phyloP scores from a whole-genome alignment of 805 yeast genomes.

The Candida odintsovae region DNA sequence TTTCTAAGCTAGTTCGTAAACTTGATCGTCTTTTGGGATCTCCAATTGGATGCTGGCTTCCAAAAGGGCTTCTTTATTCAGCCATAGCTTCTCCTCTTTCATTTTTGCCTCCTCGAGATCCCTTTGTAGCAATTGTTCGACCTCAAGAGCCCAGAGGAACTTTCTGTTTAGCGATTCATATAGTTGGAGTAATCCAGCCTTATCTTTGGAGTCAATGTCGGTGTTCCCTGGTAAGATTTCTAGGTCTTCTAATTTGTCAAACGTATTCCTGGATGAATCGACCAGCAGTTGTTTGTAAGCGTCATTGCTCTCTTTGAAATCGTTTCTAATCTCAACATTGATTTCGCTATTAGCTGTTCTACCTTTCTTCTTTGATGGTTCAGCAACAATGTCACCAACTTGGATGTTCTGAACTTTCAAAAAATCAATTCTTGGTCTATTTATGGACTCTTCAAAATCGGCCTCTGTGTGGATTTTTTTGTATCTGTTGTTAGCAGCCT shows the following conservation, averaged over 20 bases:
- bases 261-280: slow-evolving; percentile 4
- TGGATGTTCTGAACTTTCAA: slow-evolving; percentile 20
- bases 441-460: slow-evolving; percentile 7
- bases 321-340: slow-evolving; percentile 17
- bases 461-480: slow-evolving; percentile 6
- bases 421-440: slow-evolving; percentile 16
- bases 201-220: slow-evolving; percentile 8
- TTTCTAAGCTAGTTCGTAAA: not conserved
- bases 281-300: slow-evolving; percentile 1
- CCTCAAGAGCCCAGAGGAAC: slow-evolving; percentile 32
- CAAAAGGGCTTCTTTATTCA: slow-evolving; percentile 35
- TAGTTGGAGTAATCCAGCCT: slow-evolving; percentile 13
- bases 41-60: slow-evolving; percentile 36
- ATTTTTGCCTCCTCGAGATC: slow-evolving; percentile 26
- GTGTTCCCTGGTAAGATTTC: slow-evolving; percentile 17
- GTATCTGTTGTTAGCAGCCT: slow-evolving; percentile 2
- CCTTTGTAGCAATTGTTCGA: slow-evolving; percentile 31
- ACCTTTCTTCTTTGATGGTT: slow-evolving; percentile 22
- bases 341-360: slow-evolving; percentile 22
- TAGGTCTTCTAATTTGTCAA: slow-evolving; percentile 9
- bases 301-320: slow-evolving; percentile 13
- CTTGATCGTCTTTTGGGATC: slow-evolving; percentile 7
- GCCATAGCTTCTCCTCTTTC: slow-evolving; percentile 33
- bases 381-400: slow-evolving; percentile 20
- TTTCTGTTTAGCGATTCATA: slow-evolving; percentile 28